A percentile compares a stretch with the other conserved stretches of the same genome.
phyloP scores from a whole-genome alignment of 805 yeast genomes.

The Diddensiella santjacobensis region DNA sequence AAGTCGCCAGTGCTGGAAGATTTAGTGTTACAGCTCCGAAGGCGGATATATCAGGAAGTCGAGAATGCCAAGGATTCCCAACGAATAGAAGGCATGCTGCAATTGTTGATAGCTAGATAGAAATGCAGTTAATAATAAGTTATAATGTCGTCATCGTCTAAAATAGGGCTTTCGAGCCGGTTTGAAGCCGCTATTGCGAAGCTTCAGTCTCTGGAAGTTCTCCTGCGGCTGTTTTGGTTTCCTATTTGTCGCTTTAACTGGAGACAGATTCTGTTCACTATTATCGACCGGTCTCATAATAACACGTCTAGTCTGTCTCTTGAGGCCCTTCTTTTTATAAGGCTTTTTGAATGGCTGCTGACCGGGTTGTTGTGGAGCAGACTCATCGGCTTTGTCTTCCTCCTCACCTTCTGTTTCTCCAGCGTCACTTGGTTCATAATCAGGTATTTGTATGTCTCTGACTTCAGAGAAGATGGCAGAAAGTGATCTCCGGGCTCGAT shows the following conservation, averaged over 20 bases:
- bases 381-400: slow-evolving; percentile 22
- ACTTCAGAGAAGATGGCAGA: slow-evolving; percentile 48
- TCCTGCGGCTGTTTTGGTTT: slow-evolving; percentile 17
- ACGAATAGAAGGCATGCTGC: slow-evolving; percentile 90
- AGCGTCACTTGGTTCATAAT: slow-evolving; percentile 13
- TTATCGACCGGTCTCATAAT: slow-evolving; percentile 20
- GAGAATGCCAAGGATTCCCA: slow-evolving; percentile 82
- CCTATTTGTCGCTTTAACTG: slow-evolving; percentile 21
- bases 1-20: slow-evolving; percentile 75
- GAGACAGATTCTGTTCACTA: slow-evolving; percentile 8
- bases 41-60: slow-evolving; percentile 62
- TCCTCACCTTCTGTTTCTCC: slow-evolving; percentile 14
- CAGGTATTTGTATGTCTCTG: slow-evolving; percentile 25
- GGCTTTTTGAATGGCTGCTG: background rate
- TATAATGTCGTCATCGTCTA: slow-evolving; percentile 4
- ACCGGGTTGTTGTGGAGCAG: slow-evolving; percentile 20
- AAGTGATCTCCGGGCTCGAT: slow-evolving; percentile 34
- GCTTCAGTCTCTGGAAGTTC: slow-evolving; percentile 24
- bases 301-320: slow-evolving; percentile 33
- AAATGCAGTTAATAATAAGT: too few species aligned
- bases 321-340: slow-evolving; percentile 36
- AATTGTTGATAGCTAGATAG: slow-evolving; percentile 44
- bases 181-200: slow-evolving; percentile 22
- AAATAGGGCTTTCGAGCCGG: slow-evolving; percentile 8
- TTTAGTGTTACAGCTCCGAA: slow-evolving; percentile 53